Evolutionary conservation across 1,139 yeast species (phyloP), one percentile per base, ranked within the genome.

Genomic region (Yamadazyma sp.): DNA sequence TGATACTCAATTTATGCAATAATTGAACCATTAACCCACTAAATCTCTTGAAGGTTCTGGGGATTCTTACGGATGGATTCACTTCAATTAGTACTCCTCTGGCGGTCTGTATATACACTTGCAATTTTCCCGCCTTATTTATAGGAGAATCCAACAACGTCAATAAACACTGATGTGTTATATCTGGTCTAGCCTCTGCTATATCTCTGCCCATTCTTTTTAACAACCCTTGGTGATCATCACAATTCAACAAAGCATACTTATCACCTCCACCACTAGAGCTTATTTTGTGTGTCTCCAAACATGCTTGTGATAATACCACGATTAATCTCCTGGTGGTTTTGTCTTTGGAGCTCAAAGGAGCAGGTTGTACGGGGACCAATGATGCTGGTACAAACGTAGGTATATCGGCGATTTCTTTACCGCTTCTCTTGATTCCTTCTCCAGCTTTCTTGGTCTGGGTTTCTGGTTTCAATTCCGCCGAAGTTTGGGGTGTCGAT

Each of bases 21-120:
- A 92, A 75, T 64, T 92, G 98, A 35, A 92, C 98, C 98, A 92
- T 92, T 50, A 92, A 77, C 11, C 98, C 98, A 7, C 96, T 87
- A 59, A 92, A 92, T 64, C 98, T 83, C 67, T 92, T 92, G 69
- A 92, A 92, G 1, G 98, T 92, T 73, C 98, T 83, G 43, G 98
- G 98, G 54, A 92, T 92, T 66, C 98, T 83, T 38, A 92, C 98
- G 34, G 89, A 78, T 34, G 98, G 98, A 59, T 92, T 92, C 43
- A 94, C 95, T 64, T 92, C 98, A 56, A 92, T 81, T 50, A 92
- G 77, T 14, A 92, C 97, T 26, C 96, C 96, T 51, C 94, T 79
- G 12, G 96, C 94, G 2, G 98, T 92, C 53, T 88, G 96, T 47
- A 92, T 91, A 65, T 91, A 92, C 14, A 92, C 98, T 65, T 92